A percentile compares a stretch with the other conserved stretches of the same genome.
Conservation (phyloP, 345 rosid genomes). For the Aquilaria yunnanensis region DNA sequence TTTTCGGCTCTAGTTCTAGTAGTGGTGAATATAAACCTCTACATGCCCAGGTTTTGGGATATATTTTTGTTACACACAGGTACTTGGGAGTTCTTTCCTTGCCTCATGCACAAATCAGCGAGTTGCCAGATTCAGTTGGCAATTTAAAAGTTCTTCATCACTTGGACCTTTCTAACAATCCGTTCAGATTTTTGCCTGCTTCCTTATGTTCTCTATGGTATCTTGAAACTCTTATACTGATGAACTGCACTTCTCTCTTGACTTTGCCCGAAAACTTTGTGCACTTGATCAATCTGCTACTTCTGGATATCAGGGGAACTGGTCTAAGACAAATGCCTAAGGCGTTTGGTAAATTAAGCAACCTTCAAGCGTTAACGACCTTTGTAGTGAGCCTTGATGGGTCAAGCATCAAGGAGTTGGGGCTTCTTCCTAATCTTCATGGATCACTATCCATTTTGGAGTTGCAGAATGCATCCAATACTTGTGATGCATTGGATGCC, state of each 20-base stretch:
- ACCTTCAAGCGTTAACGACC: constrained; percentile 6
- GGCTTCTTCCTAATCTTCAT: constrained; percentile 7
- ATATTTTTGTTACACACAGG: background rate
- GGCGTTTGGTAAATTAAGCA: constrained; percentile 9
- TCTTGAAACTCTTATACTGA: constrained; percentile 2
- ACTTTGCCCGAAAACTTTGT: constrained; percentile 1
- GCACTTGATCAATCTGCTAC: background rate
- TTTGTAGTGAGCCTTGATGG: constrained; percentile 12
- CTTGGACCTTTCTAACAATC: background rate
- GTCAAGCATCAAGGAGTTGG: constrained; percentile 7
- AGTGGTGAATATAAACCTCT: background rate
- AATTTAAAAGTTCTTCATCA: constrained; percentile 4
- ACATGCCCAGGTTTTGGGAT: too few species aligned
- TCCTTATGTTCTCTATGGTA: background rate
- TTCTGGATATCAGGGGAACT: constrained; percentile 6
- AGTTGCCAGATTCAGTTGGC: background rate
- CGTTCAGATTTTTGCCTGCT: background rate
- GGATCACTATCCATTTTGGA: constrained; percentile 9
- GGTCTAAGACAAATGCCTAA: constrained; percentile 11
- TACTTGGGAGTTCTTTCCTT: constrained; percentile 7
- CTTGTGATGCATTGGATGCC: constrained; percentile 12
- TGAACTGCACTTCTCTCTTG: background rate
- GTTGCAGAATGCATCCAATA: constrained; percentile 8
- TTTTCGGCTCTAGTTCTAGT: background rate
- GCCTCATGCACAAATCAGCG: background rate